These are phyloP conservation scores for Mycena rosella DNA, from an alignment of 768 basidiomycete species.

Conservation along the genomic window DNA sequence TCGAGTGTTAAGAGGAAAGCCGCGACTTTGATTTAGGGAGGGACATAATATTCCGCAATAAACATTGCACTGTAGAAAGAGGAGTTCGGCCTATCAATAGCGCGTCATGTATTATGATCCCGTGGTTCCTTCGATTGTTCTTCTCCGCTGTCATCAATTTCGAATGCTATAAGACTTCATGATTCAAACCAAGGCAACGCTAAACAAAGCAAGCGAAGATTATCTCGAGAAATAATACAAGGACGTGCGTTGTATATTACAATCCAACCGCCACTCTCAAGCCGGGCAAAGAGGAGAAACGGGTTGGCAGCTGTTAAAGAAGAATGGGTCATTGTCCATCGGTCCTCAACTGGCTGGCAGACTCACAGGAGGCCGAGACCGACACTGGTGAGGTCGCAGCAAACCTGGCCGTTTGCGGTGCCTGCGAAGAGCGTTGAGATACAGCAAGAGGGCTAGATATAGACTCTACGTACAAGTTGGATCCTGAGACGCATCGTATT, in stretches of 20 bases:
- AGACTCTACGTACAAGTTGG: conserved; percentile 17
- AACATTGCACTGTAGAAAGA: too few species aligned
- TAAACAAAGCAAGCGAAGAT: conserved; percentile 7
- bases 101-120: too few species aligned
- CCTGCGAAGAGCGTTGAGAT: conserved; percentile 17
- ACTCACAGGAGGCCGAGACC: conserved; percentile 15
- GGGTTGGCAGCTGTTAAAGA: conserved; percentile 11
- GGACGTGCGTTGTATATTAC: conserved; percentile 14
- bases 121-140: too few species aligned
- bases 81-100: too few species aligned
- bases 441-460: conserved; percentile 10
- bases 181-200: conserved; percentile 7
- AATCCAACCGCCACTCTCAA: conserved; percentile 10
- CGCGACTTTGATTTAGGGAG: too few species aligned
- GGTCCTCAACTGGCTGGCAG: conserved; percentile 13
- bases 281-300: conserved; percentile 15
- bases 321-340: conserved; percentile 11
- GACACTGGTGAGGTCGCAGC: conserved; percentile 14
- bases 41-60: too few species aligned
- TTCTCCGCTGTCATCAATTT: not conserved
- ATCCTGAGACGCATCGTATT: conserved; percentile 15
- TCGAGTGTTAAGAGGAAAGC: too few species aligned
- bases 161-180: conserved; percentile 2
- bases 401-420: conserved; percentile 4
- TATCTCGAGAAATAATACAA: conserved; percentile 13